Evolutionary conservation across 352 stramenopile species (phyloP).

Genomic region (Globisporangium spinosum): DNA sequence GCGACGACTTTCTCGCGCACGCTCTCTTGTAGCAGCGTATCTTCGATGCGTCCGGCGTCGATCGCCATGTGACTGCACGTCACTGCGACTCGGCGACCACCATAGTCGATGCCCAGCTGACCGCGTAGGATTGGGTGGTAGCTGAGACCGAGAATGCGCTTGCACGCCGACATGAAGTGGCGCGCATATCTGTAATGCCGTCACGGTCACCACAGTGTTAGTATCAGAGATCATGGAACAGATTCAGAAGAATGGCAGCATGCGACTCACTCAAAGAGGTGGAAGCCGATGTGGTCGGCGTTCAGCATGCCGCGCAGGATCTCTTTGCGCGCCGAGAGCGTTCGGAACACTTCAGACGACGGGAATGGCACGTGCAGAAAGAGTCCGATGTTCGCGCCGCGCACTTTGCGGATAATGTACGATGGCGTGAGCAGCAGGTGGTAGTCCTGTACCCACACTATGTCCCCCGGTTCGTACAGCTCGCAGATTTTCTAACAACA

Average conservation of each 20-base stretch:
- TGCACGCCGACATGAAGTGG: constrained; percentile 90
- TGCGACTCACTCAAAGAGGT: constrained; percentile 87
- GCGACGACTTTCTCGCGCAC: constrained; percentile 53
- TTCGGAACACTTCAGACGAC: constrained; percentile 97
- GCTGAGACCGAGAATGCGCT: constrained; percentile 92
- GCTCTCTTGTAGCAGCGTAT: constrained; percentile 33
- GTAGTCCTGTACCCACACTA: constrained; percentile 98
- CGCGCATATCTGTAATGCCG: constrained; percentile 39
- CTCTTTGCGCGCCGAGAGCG: constrained; percentile 91
- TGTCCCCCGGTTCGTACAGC: constrained; percentile 73
- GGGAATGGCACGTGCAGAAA: constrained; percentile 99
- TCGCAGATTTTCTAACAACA: constrained; percentile 57
- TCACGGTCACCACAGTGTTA: neutral
- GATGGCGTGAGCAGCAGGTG: constrained; percentile 96
- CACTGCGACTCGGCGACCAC: constrained; percentile 91
- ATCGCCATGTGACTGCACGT: constrained; percentile 93
- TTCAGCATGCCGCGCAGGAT: constrained; percentile 89
- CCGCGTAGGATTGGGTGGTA: constrained; percentile 91
- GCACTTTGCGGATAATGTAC: constrained; percentile 90
- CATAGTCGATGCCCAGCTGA: constrained; percentile 92
- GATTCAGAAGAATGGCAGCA: neutral
- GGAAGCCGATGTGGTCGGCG: constrained; percentile 92
- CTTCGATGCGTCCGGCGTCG: constrained; percentile 49
- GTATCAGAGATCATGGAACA: neutral
- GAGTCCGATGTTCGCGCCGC: constrained; percentile 91